Conservation (phyloP, 2,329 filamentous ascomycete species). For the Cladorrhinum sp. region DNA sequence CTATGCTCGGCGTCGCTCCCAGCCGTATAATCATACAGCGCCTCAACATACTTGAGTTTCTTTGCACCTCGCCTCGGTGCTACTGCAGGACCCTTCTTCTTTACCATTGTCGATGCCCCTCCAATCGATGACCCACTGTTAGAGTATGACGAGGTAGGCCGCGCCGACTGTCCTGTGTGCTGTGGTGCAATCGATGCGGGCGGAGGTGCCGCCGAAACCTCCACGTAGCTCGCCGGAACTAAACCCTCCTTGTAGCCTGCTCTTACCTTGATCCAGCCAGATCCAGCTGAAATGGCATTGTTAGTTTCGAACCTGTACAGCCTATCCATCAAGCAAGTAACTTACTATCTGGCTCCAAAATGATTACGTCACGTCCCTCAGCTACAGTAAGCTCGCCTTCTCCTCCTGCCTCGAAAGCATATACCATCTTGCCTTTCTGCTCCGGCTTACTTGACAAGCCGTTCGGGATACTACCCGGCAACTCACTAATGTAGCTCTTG, state of each 20-base stretch:
- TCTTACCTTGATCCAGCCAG: slow-evolving; percentile 86
- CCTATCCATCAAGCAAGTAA: slow-evolving; percentile 20
- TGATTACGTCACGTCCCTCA: slow-evolving; percentile 72
- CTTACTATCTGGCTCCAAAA: slow-evolving; percentile 87
- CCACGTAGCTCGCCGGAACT: slow-evolving; percentile 83
- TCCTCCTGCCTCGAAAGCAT: slow-evolving; percentile 75
- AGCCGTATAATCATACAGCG: slow-evolving; percentile 86
- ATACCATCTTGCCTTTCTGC: slow-evolving; percentile 83
- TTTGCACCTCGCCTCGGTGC: slow-evolving; percentile 88
- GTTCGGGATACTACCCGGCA: slow-evolving; percentile 52
- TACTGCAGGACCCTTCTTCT: slow-evolving; percentile 89
- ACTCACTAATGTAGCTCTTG: slow-evolving; percentile 69
- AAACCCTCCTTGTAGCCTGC: slow-evolving; percentile 74
- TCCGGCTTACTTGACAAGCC: slow-evolving; percentile 44
- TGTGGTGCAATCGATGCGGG: slow-evolving; percentile 43
- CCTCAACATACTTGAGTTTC: slow-evolving; percentile 90
- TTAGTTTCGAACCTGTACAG: background rate
- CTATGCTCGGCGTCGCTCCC: slow-evolving; percentile 82
- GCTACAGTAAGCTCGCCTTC: slow-evolving; percentile 78
- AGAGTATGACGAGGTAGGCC: slow-evolving; percentile 74
- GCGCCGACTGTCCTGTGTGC: slow-evolving; percentile 46
- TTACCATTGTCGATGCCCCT: slow-evolving; percentile 41
- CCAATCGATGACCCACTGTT: slow-evolving; percentile 69
- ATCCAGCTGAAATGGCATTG: slow-evolving; percentile 62
- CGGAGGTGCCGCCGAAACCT: slow-evolving; percentile 53